Percentiles rank a stretch among this genome's conserved stretches.
These are phyloP conservation scores for Aspergillus hancockii DNA, from an alignment of 495 filamentous ascomycete genomes.

Conservation along the genomic window DNA sequence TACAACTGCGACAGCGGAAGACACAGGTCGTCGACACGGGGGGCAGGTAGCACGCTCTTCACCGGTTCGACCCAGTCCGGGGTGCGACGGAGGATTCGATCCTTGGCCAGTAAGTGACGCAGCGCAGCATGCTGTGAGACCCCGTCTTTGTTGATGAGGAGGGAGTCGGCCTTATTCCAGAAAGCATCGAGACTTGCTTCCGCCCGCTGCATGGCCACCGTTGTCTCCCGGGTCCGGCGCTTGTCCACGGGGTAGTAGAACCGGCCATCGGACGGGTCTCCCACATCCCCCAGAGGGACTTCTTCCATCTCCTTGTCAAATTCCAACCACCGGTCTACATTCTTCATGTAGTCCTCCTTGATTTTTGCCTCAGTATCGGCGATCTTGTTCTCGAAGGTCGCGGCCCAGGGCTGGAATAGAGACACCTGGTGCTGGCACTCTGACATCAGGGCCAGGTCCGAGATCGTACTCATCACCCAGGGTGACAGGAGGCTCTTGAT, in stretches of 20 bases:
- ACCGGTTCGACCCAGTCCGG: conserved; percentile 48
- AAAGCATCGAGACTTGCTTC: conserved; percentile 52
- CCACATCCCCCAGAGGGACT: conserved; percentile 19
- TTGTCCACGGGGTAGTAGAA: conserved; percentile 55
- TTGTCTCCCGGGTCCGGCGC: conserved; percentile 43
- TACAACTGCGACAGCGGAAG: conserved; percentile 24
- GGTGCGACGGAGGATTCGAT: conserved; percentile 43
- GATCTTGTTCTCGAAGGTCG: conserved; percentile 28
- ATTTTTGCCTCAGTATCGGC: conserved; percentile 25
- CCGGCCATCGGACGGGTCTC: conserved; percentile 26
- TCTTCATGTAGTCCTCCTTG: conserved; percentile 25
- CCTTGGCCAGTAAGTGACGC: conserved; percentile 26
- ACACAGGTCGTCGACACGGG: not conserved
- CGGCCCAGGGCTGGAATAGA: conserved; percentile 51
- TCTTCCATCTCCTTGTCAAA: conserved; percentile 19
- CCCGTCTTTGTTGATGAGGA: conserved; percentile 13
- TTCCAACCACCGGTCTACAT: conserved; percentile 11
- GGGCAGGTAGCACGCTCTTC: conserved; percentile 9
- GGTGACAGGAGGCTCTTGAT: conserved; percentile 40
- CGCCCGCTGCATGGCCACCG: conserved; percentile 41
- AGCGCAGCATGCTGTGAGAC: conserved; percentile 20
- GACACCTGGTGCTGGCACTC: conserved; percentile 43
- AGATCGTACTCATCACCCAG: conserved; percentile 33
- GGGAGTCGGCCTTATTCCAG: conserved; percentile 41
- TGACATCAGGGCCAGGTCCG: conserved; percentile 44